Evolutionary conservation across 2,329 filamentous ascomycete genomes (phyloP), one percentile per base, ranked within the genome.

Genomic region (Dendrostoma leiphaemia): DNA sequence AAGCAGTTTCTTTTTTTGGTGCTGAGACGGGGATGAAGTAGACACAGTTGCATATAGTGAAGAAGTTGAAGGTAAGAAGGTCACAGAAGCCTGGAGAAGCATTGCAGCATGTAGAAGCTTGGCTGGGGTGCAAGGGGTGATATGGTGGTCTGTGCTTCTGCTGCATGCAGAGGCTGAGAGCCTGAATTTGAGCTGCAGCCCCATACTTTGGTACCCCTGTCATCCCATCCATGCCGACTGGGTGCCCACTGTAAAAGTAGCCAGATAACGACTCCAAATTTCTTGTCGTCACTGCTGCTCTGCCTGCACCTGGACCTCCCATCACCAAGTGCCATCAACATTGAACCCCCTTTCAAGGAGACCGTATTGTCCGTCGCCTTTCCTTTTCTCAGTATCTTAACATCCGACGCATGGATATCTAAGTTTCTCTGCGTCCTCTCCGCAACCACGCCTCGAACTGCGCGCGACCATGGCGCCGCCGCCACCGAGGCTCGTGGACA

Each of bases 401-500:
- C 17, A 50, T 26, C 21, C 32, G 28, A 35, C 43, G 41, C 52
- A 58, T 55, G 46, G 19, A 47, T 48, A 31, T 24, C 13, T 40
- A 40, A 48, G 46, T 32, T 5, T 19, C 24, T 35, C 35, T 24
- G 19, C 26, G 38, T 31, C 49, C 23, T 31, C 31, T 47, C 45
- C 43, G 41, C 37, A 32, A 38, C 44, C 32, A 40, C 38, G 21
- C 17, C 51, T 51, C 40, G 8, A 45, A 19, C 45, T 48, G 48
- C 38, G 23, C 28, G 31, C 38, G 31, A 38, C 41, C 35, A 89
- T 88, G 86, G 80, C 87, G 75, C 63, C 66, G 48, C 50, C 54
- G 29, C 55, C 51, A 28, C 38, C 51, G 48, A 52, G 48, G 24
- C 88, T 99, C 72, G 91, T 97, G 72, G 90, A 96, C 75, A 93